Conservation (phyloP, 2,329 filamentous ascomycete genomes). For the Berkeleyomyces basicola region DNA sequence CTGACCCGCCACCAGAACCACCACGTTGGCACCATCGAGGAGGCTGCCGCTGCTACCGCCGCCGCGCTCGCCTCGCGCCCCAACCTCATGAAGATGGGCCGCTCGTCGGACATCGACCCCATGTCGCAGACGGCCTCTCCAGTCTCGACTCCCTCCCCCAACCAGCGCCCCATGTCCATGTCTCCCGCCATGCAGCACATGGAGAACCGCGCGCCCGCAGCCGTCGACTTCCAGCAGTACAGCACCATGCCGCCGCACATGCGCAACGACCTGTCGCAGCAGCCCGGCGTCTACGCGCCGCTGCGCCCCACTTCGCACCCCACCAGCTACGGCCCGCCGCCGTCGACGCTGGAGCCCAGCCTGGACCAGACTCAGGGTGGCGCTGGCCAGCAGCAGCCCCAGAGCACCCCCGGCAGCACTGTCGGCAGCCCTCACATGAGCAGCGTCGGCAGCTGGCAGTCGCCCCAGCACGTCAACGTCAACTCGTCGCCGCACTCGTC, state of each 20-base stretch:
- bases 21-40: conserved; percentile 87
- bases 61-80: conserved; percentile 54
- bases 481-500: conserved; percentile 31
- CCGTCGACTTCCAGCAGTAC: conserved; percentile 45
- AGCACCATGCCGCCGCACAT: conserved; percentile 72
- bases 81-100: conserved; percentile 23
- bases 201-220: conserved; percentile 1
- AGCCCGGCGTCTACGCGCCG: conserved; percentile 44
- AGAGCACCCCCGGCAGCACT: conserved; percentile 49
- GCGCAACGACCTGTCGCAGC: conserved; percentile 55
- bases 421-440: conserved; percentile 74
- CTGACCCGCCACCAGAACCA: conserved; percentile 91
- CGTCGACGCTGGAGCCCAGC: conserved; percentile 63
- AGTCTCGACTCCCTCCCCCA: conserved; percentile 65
- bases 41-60: conserved; percentile 76
- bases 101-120: conserved; percentile 52
- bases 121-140: conserved; percentile 58
- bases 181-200: conserved; percentile 54
- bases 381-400: conserved; percentile 38
- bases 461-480: conserved; percentile 35
- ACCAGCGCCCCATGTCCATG: conserved; percentile 61
- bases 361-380: conserved; percentile 41
- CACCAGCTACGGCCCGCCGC: conserved; percentile 61
- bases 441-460: conserved; percentile 61
- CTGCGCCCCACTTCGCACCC: conserved; percentile 74